Base-by-base conservation (phyloP, 2,329 filamentous ascomycete species). In the Myotisia sp. region DNA sequence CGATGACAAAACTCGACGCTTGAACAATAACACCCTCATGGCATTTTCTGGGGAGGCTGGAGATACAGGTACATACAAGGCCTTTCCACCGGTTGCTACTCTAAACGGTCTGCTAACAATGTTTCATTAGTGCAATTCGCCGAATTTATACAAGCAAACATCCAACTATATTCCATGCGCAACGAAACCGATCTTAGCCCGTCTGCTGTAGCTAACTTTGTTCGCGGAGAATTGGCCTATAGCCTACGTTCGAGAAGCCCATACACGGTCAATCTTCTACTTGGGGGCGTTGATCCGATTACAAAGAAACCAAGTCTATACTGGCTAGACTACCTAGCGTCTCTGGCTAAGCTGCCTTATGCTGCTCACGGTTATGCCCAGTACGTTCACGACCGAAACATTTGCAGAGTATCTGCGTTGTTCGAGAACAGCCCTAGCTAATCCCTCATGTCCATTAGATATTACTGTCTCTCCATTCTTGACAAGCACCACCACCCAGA, bases 401-500 rank as follows among this genome's bases (percentile, higher is more conserved):
- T 12, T 7, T 36, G 14, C 14, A 14, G 16, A 6, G 3, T 12
- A 7, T 19, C 4, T n/a, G 3, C 5, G 10, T 10, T 19, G 10
- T 14, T 6, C 9, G 5, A 28, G 13, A 14, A 28, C 6, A 33
- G 3, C 16, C 19, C 17, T 39, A 35, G 24, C 26, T 33, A 28
- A 31, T 10, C 14, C 6, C 7, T 4, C 16, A 12, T 31, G 16
- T 12, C 6, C 6, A 14, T 21, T 42, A 84, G 77, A 63, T 95
- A 95, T 70, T 98, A 98, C 70, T 98, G 90, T 60, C 71, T 98
- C 41, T 92, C 84, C 5, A 92, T 93, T 48, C 75, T 98, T 33
- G 90, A 98, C 66, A 98, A 98, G 68, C 90, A 98, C 59, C 90
- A 98, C 59, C 82, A 94, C 53, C 87, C 90, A 30, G 79, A 94